These are phyloP conservation scores for Rhizopogon sp. DNA, from an alignment of 768 basidiomycete species.

Conservation along the genomic window DNA sequence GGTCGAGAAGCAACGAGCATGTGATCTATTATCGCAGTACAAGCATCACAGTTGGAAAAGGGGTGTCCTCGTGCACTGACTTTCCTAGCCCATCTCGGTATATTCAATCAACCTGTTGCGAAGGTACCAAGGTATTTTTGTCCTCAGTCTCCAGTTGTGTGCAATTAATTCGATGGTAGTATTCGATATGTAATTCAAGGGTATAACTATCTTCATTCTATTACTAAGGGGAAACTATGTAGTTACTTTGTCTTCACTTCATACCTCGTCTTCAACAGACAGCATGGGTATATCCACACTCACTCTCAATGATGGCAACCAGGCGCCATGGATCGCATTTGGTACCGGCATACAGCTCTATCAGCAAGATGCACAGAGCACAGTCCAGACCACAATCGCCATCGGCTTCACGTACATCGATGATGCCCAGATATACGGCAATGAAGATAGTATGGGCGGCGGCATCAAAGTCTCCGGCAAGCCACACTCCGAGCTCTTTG, in stretches of 20 bases:
- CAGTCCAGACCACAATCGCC: constrained; percentile 24
- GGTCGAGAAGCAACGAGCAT: too few species aligned
- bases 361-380: constrained; percentile 19
- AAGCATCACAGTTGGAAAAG: too few species aligned
- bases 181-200: too few species aligned
- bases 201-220: too few species aligned
- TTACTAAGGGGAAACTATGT: too few species aligned
- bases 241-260: constrained; percentile 2
- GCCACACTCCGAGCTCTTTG: constrained; percentile 33
- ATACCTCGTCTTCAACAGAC: background rate
- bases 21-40: too few species aligned
- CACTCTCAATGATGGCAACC: constrained; percentile 30
- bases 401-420: constrained; percentile 36
- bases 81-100: too few species aligned
- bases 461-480: constrained; percentile 26
- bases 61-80: too few species aligned
- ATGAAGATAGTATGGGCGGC: constrained; percentile 31
- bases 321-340: constrained; percentile 32
- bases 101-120: too few species aligned
- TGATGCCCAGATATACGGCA: constrained; percentile 30
- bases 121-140: too few species aligned
- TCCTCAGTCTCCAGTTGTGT: too few species aligned
- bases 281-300: constrained; percentile 18
- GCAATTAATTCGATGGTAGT: too few species aligned
- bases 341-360: constrained; percentile 33